phyloP scores from a whole-genome alignment of 139 green algal genomes.

The Tetratostichococcus sp. region DNA sequence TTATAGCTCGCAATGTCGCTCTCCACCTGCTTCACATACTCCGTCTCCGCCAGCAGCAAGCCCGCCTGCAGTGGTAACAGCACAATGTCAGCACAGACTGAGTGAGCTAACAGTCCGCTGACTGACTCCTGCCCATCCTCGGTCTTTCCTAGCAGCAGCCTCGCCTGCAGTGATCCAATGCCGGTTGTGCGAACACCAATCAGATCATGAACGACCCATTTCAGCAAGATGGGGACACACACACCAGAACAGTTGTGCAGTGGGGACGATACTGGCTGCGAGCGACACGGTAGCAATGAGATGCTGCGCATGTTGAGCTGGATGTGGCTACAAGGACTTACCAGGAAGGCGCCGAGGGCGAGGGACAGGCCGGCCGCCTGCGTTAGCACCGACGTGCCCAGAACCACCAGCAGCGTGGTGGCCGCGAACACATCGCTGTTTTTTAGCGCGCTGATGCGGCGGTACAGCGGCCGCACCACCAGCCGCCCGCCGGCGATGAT shows the following conservation, averaged over 20 bases:
- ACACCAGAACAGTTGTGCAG: neutral
- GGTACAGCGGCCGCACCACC: constrained; percentile 54
- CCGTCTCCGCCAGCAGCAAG: constrained; percentile 95
- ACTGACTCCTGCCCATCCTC: too few relatives aligned
- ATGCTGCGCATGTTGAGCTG: too few relatives aligned
- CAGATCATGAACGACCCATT: too few relatives aligned
- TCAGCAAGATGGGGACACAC: too few relatives aligned
- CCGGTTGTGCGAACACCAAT: too few relatives aligned
- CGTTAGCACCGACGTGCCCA: constrained; percentile 76
- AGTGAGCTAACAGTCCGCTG: too few relatives aligned
- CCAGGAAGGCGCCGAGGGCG: constrained; percentile 95
- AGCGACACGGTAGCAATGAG: too few relatives aligned
- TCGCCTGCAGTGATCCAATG: too few relatives aligned
- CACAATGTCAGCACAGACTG: neutral
- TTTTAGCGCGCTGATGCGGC: constrained; percentile 61
- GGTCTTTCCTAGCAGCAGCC: too few relatives aligned
- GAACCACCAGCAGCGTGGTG: constrained; percentile 64
- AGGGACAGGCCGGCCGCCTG: constrained; percentile 85
- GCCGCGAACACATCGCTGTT: constrained; percentile 96
- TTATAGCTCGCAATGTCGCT: constrained; percentile 97
- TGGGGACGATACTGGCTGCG: too few relatives aligned
- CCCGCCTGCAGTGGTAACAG: constrained; percentile 63
- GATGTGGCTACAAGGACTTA: neutral
- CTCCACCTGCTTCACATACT: constrained; percentile 94
- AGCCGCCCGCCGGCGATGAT: constrained; percentile 71